Evolutionary conservation across 163 green algal genomes (phyloP), one percentile per base, ranked within the genome.

Genomic region (Prototheca wickerhamii): DNA sequence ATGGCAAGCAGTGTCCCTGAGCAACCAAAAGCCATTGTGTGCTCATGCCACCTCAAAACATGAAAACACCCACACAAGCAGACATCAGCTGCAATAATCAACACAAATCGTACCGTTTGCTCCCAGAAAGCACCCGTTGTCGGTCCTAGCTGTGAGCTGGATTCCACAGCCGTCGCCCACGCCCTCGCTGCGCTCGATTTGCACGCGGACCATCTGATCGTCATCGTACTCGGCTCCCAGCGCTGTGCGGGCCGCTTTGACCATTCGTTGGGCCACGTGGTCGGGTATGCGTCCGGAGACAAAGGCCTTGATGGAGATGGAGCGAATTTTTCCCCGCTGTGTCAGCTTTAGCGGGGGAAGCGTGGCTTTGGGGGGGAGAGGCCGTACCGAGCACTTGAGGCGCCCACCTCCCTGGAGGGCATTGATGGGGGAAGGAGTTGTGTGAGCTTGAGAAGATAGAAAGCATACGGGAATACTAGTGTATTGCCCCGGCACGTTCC

Each of bases 131-230:
- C 79, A 88, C 29, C 84, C 83, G 0, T 64, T 78, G 65, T 56
- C 68, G n/a, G 80, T 89, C 15, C 69, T 31, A 0, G 84, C 87
- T 2, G 86, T 66, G 21, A 91, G 5, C n/a, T 88, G 52, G 3
- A 90, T 46, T 12, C 75, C 77, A 30, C 72, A 80, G 28, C 85
- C 85, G 49, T 88, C 74, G 7, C 79, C 82, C 57, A 52, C 21
- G 17, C 30, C 32, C 30, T 32, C 17, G 42, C 58, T 40, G 37
- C 18, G 31, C 23, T 10, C 30, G 12, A 40, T 21, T 25, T 40
- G n/a, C 23, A 18, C 50, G 7, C 50, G 23, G 15, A 29, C 50
- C 50, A 10, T 17, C 50, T 17, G 23, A 15, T 12, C 50, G 30
- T 49, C 31, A 4, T 29, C 56, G 6, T 20, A 12, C 44, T 56